phyloP scores from a whole-genome alignment of 1,284 basidiomycete genomes.

The Testicularia cyperi region DNA sequence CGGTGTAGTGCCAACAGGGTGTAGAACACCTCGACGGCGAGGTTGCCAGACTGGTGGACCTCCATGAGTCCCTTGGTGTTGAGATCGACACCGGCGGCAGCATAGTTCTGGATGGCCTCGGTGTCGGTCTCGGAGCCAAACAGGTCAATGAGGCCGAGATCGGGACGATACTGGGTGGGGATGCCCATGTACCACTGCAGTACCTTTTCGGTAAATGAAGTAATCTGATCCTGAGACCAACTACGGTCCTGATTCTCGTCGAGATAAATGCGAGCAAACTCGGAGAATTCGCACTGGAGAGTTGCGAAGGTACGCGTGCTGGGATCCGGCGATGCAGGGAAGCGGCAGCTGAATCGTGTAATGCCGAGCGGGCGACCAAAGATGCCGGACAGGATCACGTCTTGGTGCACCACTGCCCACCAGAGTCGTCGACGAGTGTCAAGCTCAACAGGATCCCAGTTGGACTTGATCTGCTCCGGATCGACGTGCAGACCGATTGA shows the following conservation, averaged over 20 bases:
- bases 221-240: conserved; percentile 24
- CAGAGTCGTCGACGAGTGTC: conserved; percentile 27
- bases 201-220: conserved; percentile 20
- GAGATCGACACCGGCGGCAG: conserved; percentile 22
- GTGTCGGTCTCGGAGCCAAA: conserved; percentile 7
- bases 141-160: conserved; percentile 18
- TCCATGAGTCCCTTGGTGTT: conserved; percentile 32
- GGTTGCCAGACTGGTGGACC: conserved; percentile 26
- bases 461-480: conserved; percentile 22
- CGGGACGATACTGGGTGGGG: conserved; percentile 19
- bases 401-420: conserved; percentile 39
- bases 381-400: conserved; percentile 30
- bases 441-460: conserved; percentile 24
- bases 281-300: conserved; percentile 29
- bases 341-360: conserved; percentile 23
- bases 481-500: conserved; percentile 36
- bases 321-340: conserved; percentile 3
- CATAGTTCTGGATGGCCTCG: conserved; percentile 19
- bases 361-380: conserved; percentile 37
- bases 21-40: conserved; percentile 31
- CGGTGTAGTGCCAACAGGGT: conserved; percentile 18
- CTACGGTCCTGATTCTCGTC: conserved; percentile 32
- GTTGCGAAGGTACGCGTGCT: conserved; percentile 10
- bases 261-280: conserved; percentile 15
- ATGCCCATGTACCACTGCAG: conserved; percentile 30